Evolutionary conservation across 139 green algal species (phyloP).

Genomic region (Micromonas commoda): DNA sequence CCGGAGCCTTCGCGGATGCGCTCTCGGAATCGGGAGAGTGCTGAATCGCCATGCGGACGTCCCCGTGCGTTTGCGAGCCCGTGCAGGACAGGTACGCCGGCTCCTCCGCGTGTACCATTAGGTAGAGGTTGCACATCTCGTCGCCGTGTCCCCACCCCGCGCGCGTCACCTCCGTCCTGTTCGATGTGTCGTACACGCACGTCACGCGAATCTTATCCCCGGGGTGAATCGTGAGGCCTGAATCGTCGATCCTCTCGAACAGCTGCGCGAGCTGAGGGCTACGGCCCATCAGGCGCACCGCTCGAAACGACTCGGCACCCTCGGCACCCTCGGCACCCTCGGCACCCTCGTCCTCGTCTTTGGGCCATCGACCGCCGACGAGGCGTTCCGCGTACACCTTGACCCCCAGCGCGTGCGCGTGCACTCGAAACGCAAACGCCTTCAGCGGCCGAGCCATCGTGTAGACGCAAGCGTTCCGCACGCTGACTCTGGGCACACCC

Average conservation of each 20-base stretch:
- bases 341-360: not conserved
- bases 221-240: constrained; percentile 39
- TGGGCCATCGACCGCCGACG: not conserved
- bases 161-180: not conserved
- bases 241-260: constrained; percentile 54
- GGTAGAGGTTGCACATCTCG: constrained; percentile 94
- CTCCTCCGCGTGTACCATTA: constrained; percentile 51
- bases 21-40: not conserved
- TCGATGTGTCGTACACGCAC: constrained; percentile 71
- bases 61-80: not conserved
- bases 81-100: constrained; percentile 3
- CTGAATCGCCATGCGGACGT: not conserved
- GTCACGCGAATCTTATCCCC: constrained; percentile 49
- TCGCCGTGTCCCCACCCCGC: constrained; percentile 33
- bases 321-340: not conserved
- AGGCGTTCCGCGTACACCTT: not conserved
- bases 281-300: constrained; percentile 27
- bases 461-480: constrained; percentile 73
- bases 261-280: constrained; percentile 60
- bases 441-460: constrained; percentile 54
- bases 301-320: not conserved
- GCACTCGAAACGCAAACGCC: constrained; percentile 73
- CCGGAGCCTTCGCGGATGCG: no score
- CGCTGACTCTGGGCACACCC: constrained; percentile 15
- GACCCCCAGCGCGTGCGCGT: constrained; percentile 70